These are phyloP conservation scores for Myriangium duriaei DNA, from an alignment of 2,329 filamentous ascomycete genomes.

Conservation along the genomic window DNA sequence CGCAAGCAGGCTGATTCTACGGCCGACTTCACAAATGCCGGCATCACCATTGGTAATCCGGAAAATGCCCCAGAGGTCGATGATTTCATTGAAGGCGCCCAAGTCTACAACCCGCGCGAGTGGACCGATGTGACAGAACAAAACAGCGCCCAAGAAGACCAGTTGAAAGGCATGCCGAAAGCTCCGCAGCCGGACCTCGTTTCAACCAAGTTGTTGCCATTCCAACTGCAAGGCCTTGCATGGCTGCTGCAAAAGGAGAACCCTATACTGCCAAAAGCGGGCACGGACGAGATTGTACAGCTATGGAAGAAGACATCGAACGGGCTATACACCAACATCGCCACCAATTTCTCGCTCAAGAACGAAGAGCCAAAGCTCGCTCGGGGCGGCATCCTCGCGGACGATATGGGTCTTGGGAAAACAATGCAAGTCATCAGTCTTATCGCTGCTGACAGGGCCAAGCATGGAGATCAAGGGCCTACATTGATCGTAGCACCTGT, in stretches of 20 bases:
- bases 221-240: constrained; percentile 66
- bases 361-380: constrained; percentile 48
- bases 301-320: constrained; percentile 53
- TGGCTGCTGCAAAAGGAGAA: constrained; percentile 73
- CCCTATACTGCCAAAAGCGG: constrained; percentile 48
- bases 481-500: constrained; percentile 75
- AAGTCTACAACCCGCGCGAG: constrained; percentile 54
- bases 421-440: constrained; percentile 76
- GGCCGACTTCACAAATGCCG: constrained; percentile 5
- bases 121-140: constrained; percentile 54
- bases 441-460: constrained; percentile 45
- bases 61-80: constrained; percentile 41
- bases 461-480: constrained; percentile 33
- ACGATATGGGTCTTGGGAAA: constrained; percentile 89
- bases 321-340: constrained; percentile 50
- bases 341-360: constrained; percentile 53
- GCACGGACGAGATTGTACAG: constrained; percentile 54
- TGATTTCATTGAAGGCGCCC: constrained; percentile 52
- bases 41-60: constrained; percentile 19
- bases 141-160: constrained; percentile 58
- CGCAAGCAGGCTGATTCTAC: constrained; percentile 1
- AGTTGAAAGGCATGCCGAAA: constrained; percentile 58
- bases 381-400: constrained; percentile 73
- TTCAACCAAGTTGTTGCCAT: constrained; percentile 58
- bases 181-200: constrained; percentile 55